A percentile compares a stretch with the other conserved stretches of the same genome.
Conservation (phyloP, 1,284 basidiomycete genomes). For the Malassezia sympodialis region DNA sequence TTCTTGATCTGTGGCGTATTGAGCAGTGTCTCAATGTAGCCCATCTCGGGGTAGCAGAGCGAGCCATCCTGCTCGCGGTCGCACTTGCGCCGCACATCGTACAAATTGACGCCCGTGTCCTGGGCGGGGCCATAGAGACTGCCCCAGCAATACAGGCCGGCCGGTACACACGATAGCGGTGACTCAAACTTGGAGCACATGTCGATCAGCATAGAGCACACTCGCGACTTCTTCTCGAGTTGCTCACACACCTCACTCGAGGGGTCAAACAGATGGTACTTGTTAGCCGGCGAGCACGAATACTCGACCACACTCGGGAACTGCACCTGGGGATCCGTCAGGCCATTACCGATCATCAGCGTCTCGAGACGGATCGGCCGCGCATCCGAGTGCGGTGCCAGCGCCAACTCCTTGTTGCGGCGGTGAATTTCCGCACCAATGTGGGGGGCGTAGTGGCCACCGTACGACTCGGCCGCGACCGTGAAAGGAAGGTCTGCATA, state of each 20-base stretch:
- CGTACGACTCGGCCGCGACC: constrained; percentile 55
- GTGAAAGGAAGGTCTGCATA: constrained; percentile 42
- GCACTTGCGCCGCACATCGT: constrained; percentile 73
- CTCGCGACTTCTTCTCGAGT: constrained; percentile 59
- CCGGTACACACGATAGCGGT: constrained; percentile 54
- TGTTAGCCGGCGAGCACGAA: constrained; percentile 54
- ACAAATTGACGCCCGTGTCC: constrained; percentile 54
- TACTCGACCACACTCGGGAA: constrained; percentile 61
- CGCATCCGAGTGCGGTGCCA: constrained; percentile 20
- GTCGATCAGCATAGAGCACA: constrained; percentile 58
- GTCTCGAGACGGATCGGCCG: constrained; percentile 37
- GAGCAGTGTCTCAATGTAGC: constrained; percentile 49
- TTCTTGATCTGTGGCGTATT: constrained; percentile 57
- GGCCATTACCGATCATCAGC: constrained; percentile 46
- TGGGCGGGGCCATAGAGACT: constrained; percentile 53
- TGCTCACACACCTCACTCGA: constrained; percentile 60
- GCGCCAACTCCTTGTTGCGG: constrained; percentile 39
- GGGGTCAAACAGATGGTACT: constrained; percentile 61
- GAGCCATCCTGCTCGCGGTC: constrained; percentile 59
- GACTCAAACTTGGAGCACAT: constrained; percentile 43
- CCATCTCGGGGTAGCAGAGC: constrained; percentile 56
- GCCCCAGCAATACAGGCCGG: constrained; percentile 51
- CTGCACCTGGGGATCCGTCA: constrained; percentile 43
- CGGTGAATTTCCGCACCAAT: constrained; percentile 39
- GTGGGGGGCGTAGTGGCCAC: constrained; percentile 55